These are phyloP conservation scores for Adiantum capillusveneris DNA, from an alignment of 75 land plant species.

Conservation along the genomic window DNA sequence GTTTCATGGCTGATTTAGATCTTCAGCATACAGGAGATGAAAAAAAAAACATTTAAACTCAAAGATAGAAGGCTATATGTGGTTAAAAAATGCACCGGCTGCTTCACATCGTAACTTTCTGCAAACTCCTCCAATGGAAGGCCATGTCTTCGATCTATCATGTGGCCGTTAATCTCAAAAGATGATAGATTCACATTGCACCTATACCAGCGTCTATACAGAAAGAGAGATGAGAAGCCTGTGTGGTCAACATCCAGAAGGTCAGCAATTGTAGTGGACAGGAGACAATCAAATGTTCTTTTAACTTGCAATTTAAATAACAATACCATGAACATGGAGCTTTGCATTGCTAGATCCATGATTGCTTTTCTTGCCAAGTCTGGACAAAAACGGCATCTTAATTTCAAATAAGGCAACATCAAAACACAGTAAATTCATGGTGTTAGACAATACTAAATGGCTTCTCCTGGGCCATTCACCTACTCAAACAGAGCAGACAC, in stretches of 20 bases:
- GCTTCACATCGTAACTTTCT: conserved; percentile 50
- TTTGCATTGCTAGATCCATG: not conserved
- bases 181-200: conserved; percentile 49
- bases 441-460: too few relatives aligned
- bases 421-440: too few relatives aligned
- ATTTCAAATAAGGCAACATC: too few relatives aligned
- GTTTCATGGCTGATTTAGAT: too few relatives aligned
- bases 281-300: not conserved
- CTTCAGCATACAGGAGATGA: too few relatives aligned
- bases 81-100: conserved; percentile 46
- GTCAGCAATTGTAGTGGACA: not conserved
- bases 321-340: conserved; percentile 55
- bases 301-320: too few relatives aligned
- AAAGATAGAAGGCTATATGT: not conserved
- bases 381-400: too few relatives aligned
- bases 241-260: too few relatives aligned
- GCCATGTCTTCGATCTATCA: conserved; percentile 47
- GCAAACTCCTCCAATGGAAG: conserved; percentile 52
- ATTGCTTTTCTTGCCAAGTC: not conserved
- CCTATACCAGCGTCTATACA: conserved; percentile 80
- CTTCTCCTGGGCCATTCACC: too few relatives aligned
- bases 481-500: too few relatives aligned
- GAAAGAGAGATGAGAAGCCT: conserved; percentile 79
- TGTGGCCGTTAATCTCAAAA: conserved; percentile 53
- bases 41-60: too few relatives aligned